Conservation (phyloP, 352 stramenopile genomes). For the Phytophthora chlamydospora region DNA sequence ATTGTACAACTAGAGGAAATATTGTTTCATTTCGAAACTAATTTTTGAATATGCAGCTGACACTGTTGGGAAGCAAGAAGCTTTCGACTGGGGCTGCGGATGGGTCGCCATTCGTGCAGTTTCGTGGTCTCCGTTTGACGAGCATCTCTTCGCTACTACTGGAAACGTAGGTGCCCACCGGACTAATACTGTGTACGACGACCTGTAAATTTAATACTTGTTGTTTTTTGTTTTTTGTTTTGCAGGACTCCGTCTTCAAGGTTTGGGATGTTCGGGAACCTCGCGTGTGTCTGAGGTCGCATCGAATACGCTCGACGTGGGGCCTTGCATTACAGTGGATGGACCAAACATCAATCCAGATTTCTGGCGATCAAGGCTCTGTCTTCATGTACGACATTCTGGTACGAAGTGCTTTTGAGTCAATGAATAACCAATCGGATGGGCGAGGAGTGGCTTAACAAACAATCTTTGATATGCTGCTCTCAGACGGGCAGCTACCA, state of each 20-base stretch:
- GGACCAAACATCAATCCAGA: conserved; percentile 72
- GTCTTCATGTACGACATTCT: conserved; percentile 82
- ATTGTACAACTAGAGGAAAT: background rate
- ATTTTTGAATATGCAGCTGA: conserved; percentile 49
- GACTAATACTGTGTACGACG: background rate
- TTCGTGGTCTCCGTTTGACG: conserved; percentile 82
- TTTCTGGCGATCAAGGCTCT: conserved; percentile 83
- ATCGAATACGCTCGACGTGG: conserved; percentile 86
- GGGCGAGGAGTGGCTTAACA: background rate
- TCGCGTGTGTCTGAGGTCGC: conserved; percentile 74
- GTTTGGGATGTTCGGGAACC: conserved; percentile 87
- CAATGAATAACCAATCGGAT: background rate
- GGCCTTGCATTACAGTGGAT: conserved; percentile 81
- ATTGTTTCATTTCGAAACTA: background rate
- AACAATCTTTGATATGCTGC: background rate
- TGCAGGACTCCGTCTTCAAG: conserved; percentile 83
- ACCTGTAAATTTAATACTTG: background rate
- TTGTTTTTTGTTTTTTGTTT: background rate
- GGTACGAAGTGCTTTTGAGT: conserved; percentile 44
- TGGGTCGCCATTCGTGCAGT: conserved; percentile 85
- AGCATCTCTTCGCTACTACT: conserved; percentile 85
- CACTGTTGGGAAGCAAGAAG: conserved; percentile 80
- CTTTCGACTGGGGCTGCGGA: conserved; percentile 83
- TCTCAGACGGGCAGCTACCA: conserved; percentile 76
- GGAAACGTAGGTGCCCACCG: conserved; percentile 65